These are phyloP conservation scores for Obelidium mucronatum DNA, from an alignment of 192 early-diverging fungal genomes.

Conservation along the genomic window DNA sequence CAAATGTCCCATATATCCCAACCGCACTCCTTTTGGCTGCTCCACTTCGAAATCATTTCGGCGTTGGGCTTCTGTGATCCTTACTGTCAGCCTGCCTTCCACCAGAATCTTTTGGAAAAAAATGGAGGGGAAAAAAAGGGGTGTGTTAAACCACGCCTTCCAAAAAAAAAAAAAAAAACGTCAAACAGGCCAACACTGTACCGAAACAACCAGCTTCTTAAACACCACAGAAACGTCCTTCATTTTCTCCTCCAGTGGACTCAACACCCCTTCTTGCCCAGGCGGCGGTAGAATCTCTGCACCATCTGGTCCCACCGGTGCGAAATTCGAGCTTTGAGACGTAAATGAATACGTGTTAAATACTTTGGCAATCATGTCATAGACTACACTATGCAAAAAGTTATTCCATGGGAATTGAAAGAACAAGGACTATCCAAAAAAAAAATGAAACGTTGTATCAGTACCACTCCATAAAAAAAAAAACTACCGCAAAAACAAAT, in stretches of 20 bases:
- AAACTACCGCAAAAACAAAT: background rate
- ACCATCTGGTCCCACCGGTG: constrained; percentile 31
- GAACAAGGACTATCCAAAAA: constrained; percentile 72
- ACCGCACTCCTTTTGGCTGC: constrained; percentile 85
- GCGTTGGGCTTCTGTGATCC: constrained; percentile 85
- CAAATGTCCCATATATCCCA: constrained; percentile 99
- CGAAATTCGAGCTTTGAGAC: constrained; percentile 34
- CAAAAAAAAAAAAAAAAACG: background rate
- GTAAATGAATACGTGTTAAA: constrained; percentile 88
- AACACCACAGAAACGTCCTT: constrained; percentile 53
- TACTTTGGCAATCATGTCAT: constrained; percentile 98
- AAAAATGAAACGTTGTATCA: background rate
- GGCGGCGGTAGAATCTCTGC: constrained; percentile 23
- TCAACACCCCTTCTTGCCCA: constrained; percentile 23
- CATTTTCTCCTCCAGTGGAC: constrained; percentile 53
- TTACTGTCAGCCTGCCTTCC: constrained; percentile 84
- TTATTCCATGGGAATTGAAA: constrained; percentile 98
- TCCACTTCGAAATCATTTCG: constrained; percentile 81
- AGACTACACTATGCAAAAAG: constrained; percentile 97
- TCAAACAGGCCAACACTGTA: constrained; percentile 35
- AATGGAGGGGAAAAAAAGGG: constrained; percentile 14
- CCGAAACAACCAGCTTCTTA: constrained; percentile 58
- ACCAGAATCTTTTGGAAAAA: constrained; percentile 66
- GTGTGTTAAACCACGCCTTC: constrained; percentile 17
- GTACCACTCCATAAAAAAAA: background rate